phyloP scores from a whole-genome alignment of 2,329 filamentous ascomycete species.

The Acephala macrosclerotiorum region DNA sequence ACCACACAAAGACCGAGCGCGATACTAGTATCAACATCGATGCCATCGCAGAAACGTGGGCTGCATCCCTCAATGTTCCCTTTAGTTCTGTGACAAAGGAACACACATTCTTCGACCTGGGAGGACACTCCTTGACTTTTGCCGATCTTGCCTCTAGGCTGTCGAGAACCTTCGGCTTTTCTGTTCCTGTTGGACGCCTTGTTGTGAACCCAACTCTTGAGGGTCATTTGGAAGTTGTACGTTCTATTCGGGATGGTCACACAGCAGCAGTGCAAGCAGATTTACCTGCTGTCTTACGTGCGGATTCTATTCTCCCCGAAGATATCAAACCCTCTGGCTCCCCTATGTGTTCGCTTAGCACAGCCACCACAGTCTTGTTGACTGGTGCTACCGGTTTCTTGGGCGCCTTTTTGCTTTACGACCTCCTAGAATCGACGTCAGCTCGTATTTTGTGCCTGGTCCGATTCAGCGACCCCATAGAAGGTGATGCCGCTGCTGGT shows the following conservation, averaged over 20 bases:
- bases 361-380: constrained; percentile 70
- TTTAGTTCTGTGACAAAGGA: constrained; percentile 67
- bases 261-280: constrained; percentile 79
- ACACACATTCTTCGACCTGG: constrained; percentile 83
- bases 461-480: constrained; percentile 75
- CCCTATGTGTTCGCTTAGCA: constrained; percentile 45
- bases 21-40: constrained; percentile 72
- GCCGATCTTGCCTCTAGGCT: constrained; percentile 77
- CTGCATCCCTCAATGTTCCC: constrained; percentile 71
- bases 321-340: constrained; percentile 68
- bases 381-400: constrained; percentile 92
- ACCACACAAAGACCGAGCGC: constrained; percentile 53
- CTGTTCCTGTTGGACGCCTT: constrained; percentile 73
- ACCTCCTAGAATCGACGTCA: constrained; percentile 69
- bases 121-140: constrained; percentile 80
- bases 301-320: constrained; percentile 70
- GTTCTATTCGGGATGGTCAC: constrained; percentile 73
- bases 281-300: constrained; percentile 71
- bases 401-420: constrained; percentile 78
- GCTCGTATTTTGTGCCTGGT: constrained; percentile 70
- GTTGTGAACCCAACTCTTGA: constrained; percentile 75
- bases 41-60: constrained; percentile 76
- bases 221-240: constrained; percentile 76
- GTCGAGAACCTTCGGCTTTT: constrained; percentile 74
- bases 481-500: constrained; percentile 69